phyloP scores from a whole-genome alignment of 2,329 filamentous ascomycete genomes.

The Albifimbria verrucaria region DNA sequence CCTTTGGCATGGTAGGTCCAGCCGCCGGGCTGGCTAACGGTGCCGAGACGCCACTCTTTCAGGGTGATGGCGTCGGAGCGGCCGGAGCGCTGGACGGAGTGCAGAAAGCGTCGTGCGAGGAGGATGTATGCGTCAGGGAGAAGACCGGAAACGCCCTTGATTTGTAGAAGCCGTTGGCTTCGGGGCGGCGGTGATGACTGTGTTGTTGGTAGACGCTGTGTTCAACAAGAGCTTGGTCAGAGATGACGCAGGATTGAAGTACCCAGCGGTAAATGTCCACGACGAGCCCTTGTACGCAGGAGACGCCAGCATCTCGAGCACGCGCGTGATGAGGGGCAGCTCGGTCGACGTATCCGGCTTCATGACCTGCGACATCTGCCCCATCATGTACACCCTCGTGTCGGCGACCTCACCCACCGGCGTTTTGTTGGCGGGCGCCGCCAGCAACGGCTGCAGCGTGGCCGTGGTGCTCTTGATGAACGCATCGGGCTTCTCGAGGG shows the following conservation, averaged over 20 bases:
- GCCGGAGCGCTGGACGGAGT: slow-evolving; percentile 44
- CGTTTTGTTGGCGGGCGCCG: slow-evolving; percentile 18
- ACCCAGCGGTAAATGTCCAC: slow-evolving; percentile 97
- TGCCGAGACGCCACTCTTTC: slow-evolving; percentile 85
- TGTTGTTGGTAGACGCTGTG: slow-evolving; percentile 67
- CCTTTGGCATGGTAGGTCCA: slow-evolving; percentile 99
- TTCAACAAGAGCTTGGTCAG: slow-evolving; percentile 76
- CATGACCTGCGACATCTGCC: slow-evolving; percentile 84
- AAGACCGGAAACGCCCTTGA: slow-evolving; percentile 83
- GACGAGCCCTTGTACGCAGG: slow-evolving; percentile 65
- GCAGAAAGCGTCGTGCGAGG: slow-evolving; percentile 77
- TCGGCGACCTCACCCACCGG: slow-evolving; percentile 34
- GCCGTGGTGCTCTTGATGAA: slow-evolving; percentile 70
- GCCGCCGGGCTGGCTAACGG: slow-evolving; percentile 73
- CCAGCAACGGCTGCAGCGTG: slow-evolving; percentile 64
- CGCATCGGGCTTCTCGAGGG: slow-evolving; percentile 63
- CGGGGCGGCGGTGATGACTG: slow-evolving; percentile 85
- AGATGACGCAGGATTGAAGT: slow-evolving; percentile 92
- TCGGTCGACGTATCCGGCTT: slow-evolving; percentile 81
- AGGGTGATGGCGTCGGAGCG: slow-evolving; percentile 61
- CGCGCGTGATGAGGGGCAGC: slow-evolving; percentile 72
- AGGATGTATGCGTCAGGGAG: slow-evolving; percentile 90
- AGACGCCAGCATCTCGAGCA: slow-evolving; percentile 65
- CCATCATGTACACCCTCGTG: slow-evolving; percentile 80
- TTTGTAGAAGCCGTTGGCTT: slow-evolving; percentile 93